Conservation (phyloP, 257 asterid species). For the Solanum commersonii region DNA sequence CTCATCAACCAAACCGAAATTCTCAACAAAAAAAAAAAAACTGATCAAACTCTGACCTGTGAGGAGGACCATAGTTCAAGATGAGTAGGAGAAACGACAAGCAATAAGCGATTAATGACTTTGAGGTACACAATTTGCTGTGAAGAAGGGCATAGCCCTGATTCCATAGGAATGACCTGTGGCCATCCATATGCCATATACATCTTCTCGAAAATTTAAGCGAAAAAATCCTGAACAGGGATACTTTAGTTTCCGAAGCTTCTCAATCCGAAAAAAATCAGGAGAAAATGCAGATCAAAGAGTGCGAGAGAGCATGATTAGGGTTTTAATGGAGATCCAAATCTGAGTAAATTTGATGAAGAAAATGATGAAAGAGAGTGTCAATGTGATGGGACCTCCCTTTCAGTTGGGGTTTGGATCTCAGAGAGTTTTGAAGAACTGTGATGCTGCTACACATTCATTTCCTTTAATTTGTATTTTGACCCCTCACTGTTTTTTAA, state of each 20-base stretch:
- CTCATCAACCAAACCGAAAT: not conserved
- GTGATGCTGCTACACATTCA: not conserved
- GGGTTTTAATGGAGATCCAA: constrained; percentile 4
- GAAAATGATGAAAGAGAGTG: not conserved
- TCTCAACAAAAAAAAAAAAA: not conserved
- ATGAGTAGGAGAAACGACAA: constrained; percentile 75
- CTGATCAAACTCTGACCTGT: constrained; percentile 31
- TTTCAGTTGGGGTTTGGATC: constrained; percentile 1
- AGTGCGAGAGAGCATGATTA: not conserved
- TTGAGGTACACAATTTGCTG: constrained; percentile 77
- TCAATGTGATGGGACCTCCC: not conserved
- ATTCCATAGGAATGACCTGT: constrained; percentile 92
- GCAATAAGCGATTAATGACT: constrained; percentile 67
- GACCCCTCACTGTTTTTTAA: not conserved
- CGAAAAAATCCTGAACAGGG: not conserved
- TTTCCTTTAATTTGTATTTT: not conserved
- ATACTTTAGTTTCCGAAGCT: not conserved
- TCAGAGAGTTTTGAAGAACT: not conserved
- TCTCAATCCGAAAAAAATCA: not conserved
- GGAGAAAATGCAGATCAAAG: not conserved
- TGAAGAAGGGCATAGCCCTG: constrained; percentile 39
- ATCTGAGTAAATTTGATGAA: not conserved
- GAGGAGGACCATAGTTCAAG: constrained; percentile 96
- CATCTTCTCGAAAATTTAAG: constrained; percentile 29
- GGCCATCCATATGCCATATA: constrained; percentile 99